phyloP scores from a whole-genome alignment of 495 filamentous ascomycete genomes.

The Xeromyces bisporus region DNA sequence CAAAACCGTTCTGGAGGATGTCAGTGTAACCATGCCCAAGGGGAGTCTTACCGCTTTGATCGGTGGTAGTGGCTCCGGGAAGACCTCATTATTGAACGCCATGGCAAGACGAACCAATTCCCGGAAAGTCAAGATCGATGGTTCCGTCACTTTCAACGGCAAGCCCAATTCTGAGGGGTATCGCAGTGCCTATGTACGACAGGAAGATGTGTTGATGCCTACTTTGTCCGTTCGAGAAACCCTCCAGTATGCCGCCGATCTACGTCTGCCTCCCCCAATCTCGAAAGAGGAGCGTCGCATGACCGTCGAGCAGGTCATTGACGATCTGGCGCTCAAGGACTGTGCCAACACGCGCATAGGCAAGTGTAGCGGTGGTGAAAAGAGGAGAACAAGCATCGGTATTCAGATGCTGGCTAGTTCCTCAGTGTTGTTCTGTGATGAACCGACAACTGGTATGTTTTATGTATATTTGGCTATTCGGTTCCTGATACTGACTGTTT shows the following conservation, averaged over 20 bases:
- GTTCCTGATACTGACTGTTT: neutral
- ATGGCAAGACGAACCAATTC: conserved; percentile 49
- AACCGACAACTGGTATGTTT: conserved; percentile 42
- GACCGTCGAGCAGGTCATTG: conserved; percentile 55
- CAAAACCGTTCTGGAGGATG: conserved; percentile 32
- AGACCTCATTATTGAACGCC: conserved; percentile 53
- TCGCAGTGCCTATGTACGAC: conserved; percentile 57
- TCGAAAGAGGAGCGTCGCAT: conserved; percentile 37
- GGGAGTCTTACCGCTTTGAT: conserved; percentile 58
- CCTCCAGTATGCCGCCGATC: conserved; percentile 49
- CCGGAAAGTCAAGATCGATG: conserved; percentile 32
- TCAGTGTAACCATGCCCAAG: conserved; percentile 37
- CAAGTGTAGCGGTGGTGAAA: conserved; percentile 62
- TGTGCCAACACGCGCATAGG: conserved; percentile 57
- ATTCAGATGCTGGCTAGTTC: conserved; percentile 62
- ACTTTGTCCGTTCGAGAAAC: conserved; percentile 60
- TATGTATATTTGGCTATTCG: neutral
- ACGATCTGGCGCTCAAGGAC: conserved; percentile 56
- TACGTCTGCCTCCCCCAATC: conserved; percentile 45
- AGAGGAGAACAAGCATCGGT: conserved; percentile 53
- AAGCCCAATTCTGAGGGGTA: conserved; percentile 31
- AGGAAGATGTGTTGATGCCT: conserved; percentile 54
- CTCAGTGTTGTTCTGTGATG: conserved; percentile 56
- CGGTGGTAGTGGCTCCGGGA: conserved; percentile 55
- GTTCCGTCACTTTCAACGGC: conserved; percentile 40